Evolutionary conservation across 306 rosid species (phyloP), one percentile per base, ranked within the genome.

Genomic region (Prunus kanzakura): DNA sequence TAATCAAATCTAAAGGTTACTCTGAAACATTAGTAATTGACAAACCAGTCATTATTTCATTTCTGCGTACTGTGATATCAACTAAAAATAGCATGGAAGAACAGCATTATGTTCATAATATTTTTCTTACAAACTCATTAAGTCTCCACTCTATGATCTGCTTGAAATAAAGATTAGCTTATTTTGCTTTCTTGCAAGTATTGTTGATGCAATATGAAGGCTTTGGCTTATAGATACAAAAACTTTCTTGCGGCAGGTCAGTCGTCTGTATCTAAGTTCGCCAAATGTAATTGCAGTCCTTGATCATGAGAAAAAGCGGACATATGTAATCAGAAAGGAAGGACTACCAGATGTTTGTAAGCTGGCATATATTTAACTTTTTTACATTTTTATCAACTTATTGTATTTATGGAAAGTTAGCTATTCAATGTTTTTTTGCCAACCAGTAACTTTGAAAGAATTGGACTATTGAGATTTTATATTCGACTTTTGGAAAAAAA

Each of bases 341-440:
- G 98, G 98, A 68, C 90, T 95, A n/a, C 97, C 97, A 16, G 98
- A 95, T 79, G 85, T 88, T 68, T 97, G 98, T 94, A 90, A 88
- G 93, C 82, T 51, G 65, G 25, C 13, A 29, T n/a, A 32, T 38
- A 8, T 27, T 64, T 41, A 12, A 58, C 11, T 13, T 25, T n/a
- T 27, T 72, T 8, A 11, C 46, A 15, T 47, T 15, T 32, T 32
- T 32, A 9, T 29, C 0, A 27, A 2, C 2, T 35, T 22, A 1
- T n/a, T 38, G 20, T 4, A 4, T 30, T 11, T 19, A 32, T 0
- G 10, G 49, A 22, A n/a, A n/a, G 30, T 54, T 3, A n/a, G 16
- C 25, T 18, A 3, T 3, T 69, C 10, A 18, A 15, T 8, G 43
- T 16, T 47, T n/a, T 67, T 45, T 45, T 6, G 38, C 32, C 72